Evolutionary conservation across 2,329 filamentous ascomycete species (phyloP).

Genomic region (Penicillium glabrum): DNA sequence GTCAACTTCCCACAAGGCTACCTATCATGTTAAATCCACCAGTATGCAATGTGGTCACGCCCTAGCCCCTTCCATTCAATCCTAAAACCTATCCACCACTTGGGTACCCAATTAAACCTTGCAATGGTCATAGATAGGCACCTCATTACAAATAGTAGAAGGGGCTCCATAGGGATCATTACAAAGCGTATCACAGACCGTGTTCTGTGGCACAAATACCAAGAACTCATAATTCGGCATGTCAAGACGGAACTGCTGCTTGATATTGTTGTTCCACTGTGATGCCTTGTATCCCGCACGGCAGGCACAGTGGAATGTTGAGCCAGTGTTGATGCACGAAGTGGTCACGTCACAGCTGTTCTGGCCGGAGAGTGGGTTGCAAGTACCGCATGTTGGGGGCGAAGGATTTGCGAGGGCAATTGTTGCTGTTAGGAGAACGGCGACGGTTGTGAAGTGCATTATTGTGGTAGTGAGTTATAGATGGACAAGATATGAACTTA

Average conservation of each 20-base stretch:
- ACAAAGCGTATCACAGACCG: constrained; percentile 37
- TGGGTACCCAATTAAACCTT: constrained; percentile 15
- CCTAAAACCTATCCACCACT: neutral
- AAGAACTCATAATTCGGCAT: constrained; percentile 41
- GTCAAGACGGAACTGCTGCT: constrained; percentile 38
- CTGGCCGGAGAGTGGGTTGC: constrained; percentile 41
- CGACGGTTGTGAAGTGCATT: constrained; percentile 30
- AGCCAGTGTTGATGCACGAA: constrained; percentile 46
- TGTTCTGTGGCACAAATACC: constrained; percentile 38
- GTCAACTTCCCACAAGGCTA: neutral
- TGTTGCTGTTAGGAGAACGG: constrained; percentile 25
- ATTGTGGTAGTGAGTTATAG: constrained; percentile 1
- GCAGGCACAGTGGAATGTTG: constrained; percentile 43
- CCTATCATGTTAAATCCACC: neutral
- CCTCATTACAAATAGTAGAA: constrained; percentile 36
- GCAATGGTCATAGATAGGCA: constrained; percentile 31
- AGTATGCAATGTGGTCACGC: neutral
- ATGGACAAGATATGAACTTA: neutral
- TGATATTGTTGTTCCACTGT: constrained; percentile 26
- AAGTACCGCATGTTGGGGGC: constrained; percentile 34
- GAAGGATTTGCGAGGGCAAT: constrained; percentile 21
- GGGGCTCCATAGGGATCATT: constrained; percentile 32
- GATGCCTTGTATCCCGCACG: constrained; percentile 43
- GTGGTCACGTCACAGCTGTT: constrained; percentile 46
- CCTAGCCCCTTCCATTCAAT: neutral